These are phyloP conservation scores for Physcomitrium patens DNA, from an alignment of 225 moss, liverwort and hornwort species.

Conservation along the genomic window DNA sequence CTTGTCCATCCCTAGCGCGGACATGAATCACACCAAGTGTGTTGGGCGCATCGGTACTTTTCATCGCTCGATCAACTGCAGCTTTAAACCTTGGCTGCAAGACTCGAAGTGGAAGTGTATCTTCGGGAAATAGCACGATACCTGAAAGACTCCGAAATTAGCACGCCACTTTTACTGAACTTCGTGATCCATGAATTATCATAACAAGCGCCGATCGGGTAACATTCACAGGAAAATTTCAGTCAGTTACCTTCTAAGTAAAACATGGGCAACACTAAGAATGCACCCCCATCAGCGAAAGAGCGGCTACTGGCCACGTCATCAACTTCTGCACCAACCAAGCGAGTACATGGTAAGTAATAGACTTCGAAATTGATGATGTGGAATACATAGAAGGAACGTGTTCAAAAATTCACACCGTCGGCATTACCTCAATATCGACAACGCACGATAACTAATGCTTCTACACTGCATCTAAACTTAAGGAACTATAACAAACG, in stretches of 20 bases:
- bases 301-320: constrained; percentile 62
- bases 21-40: constrained; percentile 82
- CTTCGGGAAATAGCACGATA: constrained; percentile 89
- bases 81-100: constrained; percentile 85
- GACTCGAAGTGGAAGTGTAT: constrained; percentile 83
- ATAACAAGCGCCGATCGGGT: background rate
- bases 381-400: background rate
- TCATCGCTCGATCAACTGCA: constrained; percentile 84
- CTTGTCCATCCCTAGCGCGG: constrained; percentile 45
- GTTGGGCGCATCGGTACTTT: constrained; percentile 66
- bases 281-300: constrained; percentile 71
- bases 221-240: background rate
- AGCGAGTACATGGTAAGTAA: background rate
- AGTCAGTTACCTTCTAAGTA: constrained; percentile 77
- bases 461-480: background rate
- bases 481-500: background rate
- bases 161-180: background rate
- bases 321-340: constrained; percentile 74
- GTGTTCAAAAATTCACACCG: background rate
- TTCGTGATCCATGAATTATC: background rate
- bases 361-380: background rate
- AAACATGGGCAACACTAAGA: constrained; percentile 82
- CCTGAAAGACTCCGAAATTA: constrained; percentile 46
- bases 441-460: background rate
- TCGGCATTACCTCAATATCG: background rate